Base-by-base conservation (phyloP, 2,329 filamentous ascomycete species). In the Beauveria australis region DNA sequence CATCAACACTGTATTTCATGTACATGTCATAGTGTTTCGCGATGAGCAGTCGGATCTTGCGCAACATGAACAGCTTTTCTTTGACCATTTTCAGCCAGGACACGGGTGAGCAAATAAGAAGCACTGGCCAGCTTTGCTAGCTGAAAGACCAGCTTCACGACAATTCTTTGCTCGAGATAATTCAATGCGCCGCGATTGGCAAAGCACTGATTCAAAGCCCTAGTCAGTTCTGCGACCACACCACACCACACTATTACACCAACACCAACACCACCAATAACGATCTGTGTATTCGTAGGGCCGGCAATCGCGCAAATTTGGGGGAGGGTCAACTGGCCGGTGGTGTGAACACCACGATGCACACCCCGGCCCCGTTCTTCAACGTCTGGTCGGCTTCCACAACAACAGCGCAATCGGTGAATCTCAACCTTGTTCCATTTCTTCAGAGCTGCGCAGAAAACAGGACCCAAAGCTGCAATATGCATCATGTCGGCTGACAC, bases 271-370 rank as follows among this genome's bases (percentile, higher is more conserved):
- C 33, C 37, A 24, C 22, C 19, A 19, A 19, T 9, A 37, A 37
- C 56, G 46, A 59, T 59, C 56, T 59, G 40, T 44, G 22, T 33
- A 12, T 33, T 12, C 10, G 10, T 26, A 59, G 24, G 48, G 47
- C 56, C 18, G 48, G 47, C 47, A 52, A 59, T 59, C 56, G 56
- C 24, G 48, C 48, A 52, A 44, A 53, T 26, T 46, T 12, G 47
- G 40, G 37, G 56, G 56, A 46, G 56, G 37, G 56, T 51, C 28
- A 19, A 43, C 33, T 8, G n/a, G 26, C 37, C 22, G 6, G 24
- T 59, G 56, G 56, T 53, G 56, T 59, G n/a, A 19, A 59, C 56
- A 59, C 56, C 56, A 59, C 18, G 47, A 59, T 37, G 56, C 37
- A 44, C 10, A 59, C 47, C 48, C 48, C 40, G n/a, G 56, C n/a